phyloP scores from a whole-genome alignment of 2,329 filamentous ascomycete genomes.

The Saccharata proteae region DNA sequence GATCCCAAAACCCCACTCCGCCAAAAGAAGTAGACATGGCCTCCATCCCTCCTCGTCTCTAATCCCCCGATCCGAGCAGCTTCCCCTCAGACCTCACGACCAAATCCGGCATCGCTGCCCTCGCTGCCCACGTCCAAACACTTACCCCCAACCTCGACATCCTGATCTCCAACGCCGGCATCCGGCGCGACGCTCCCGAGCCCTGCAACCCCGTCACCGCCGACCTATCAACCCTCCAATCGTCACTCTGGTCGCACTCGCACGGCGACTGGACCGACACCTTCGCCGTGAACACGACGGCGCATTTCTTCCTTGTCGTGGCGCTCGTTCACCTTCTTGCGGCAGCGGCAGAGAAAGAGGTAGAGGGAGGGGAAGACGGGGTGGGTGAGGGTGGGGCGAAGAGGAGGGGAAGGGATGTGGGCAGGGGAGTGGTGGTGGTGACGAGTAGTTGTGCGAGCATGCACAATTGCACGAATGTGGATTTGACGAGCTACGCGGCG shows the following conservation, averaged over 20 bases:
- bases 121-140: slow-evolving; percentile 21
- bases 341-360: slow-evolving; percentile 21
- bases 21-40: too few relatives aligned
- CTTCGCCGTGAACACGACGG: slow-evolving; percentile 37
- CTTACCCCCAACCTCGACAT: slow-evolving; percentile 34
- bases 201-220: slow-evolving; percentile 34
- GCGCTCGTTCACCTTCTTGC: slow-evolving; percentile 34
- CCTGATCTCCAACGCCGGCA: slow-evolving; percentile 38
- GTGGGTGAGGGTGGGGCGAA: slow-evolving; percentile 15
- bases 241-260: slow-evolving; percentile 35
- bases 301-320: slow-evolving; percentile 39
- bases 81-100: slow-evolving; percentile 26
- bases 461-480: slow-evolving; percentile 41
- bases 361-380: not conserved
- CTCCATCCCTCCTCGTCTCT: not conserved
- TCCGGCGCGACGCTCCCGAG: slow-evolving; percentile 32
- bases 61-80: slow-evolving; percentile 4
- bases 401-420: slow-evolving; percentile 22
- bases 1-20: too few relatives aligned
- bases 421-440: slow-evolving; percentile 35
- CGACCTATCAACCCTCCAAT: slow-evolving; percentile 30
- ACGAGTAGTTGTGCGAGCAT: slow-evolving; percentile 42
- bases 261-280: slow-evolving; percentile 34
- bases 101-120: slow-evolving; percentile 28
- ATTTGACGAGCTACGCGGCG: slow-evolving; percentile 39